A percentile compares a stretch with the other conserved stretches of the same genome.
Evolutionary conservation across 768 basidiomycete genomes (phyloP).

Genomic region (Suillus brevipes): DNA sequence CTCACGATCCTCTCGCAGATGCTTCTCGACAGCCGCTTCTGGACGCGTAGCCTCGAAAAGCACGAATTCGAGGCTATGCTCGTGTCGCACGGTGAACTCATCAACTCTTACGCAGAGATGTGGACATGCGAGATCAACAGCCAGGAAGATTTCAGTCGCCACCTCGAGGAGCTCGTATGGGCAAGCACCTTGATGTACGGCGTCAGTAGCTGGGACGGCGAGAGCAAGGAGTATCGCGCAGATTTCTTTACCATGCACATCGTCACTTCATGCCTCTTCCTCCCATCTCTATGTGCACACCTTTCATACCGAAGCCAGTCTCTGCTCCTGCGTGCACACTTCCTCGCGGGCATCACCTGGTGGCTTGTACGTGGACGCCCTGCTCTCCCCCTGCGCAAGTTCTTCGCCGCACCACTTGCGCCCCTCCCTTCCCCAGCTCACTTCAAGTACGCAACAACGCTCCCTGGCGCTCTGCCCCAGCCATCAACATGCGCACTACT

Average conservation of each 20-base stretch:
- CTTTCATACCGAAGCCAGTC: conserved; percentile 59
- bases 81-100: conserved; percentile 38
- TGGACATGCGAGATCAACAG: conserved; percentile 45
- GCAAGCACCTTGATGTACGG: conserved; percentile 58
- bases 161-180: conserved; percentile 67
- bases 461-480: conserved; percentile 20
- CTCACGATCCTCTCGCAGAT: conserved; percentile 57
- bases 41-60: conserved; percentile 30
- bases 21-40: conserved; percentile 47
- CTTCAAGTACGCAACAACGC: conserved; percentile 25
- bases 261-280: conserved; percentile 65
- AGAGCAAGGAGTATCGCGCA: conserved; percentile 45
- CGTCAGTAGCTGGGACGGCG: conserved; percentile 50
- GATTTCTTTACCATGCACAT: conserved; percentile 78
- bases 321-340: conserved; percentile 59
- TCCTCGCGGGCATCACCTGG: conserved; percentile 50
- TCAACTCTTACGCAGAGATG: conserved; percentile 44
- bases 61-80: conserved; percentile 37
- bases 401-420: conserved; percentile 40
- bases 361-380: conserved; percentile 61
- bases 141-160: conserved; percentile 43
- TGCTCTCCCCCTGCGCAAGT: conserved; percentile 46
- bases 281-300: conserved; percentile 49
- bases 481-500: conserved; percentile 29
- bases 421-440: conserved; percentile 20